Base-by-base conservation (phyloP, 164 flowering plant genomes). In the Macadamia tetraphylla region DNA sequence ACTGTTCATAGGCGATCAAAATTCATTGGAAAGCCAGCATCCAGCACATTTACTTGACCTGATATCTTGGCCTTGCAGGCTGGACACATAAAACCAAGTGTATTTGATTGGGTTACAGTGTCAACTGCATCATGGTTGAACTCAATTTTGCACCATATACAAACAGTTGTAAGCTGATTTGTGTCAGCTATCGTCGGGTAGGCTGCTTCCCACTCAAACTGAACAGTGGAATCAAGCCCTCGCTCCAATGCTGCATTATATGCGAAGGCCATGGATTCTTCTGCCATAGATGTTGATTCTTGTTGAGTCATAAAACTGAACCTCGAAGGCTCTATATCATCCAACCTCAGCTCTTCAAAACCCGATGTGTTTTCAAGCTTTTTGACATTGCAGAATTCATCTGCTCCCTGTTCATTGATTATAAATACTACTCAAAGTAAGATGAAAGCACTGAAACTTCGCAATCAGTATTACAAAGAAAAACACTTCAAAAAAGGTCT, bases 81-180 rank as follows among this genome's bases (percentile, higher is more conserved):
- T 9, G 91, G 87, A 78, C 98, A 92, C 88, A 90, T 86, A 70
- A 77, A 92, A 58, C 98, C 98, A 70, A 90, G 90, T 5, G 96
- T 86, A 76, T 85, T 88, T 63, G 91, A 75, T 56, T 82, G 87
- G 35, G 77, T 40, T 68, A 86, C 94, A 3, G 82, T 68, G 57
- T 79, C 78, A 40, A 77, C 31, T 67, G 76, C 76, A 43, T 81
- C 96, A 63, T 80, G 87, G 69, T 57, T 82, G 77, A 90, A 92
- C 76, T 82, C 89, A 40, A 75, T 14, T 63, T 87, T 81, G 75
- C 98, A 90, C 98, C 98, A 92, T 15, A 90, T 88, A 73, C 98
- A 92, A 31, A 80, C 72, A 55, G 86, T 76, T 51, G 83, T 78
- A 44, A 84, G 62, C 71, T 76, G 84, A 60, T 68, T 59, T 63